Evolutionary conservation across 1,139 yeast species (phyloP), one percentile per base, ranked within the genome.

Genomic region (Suhomyces guaymorum): DNA sequence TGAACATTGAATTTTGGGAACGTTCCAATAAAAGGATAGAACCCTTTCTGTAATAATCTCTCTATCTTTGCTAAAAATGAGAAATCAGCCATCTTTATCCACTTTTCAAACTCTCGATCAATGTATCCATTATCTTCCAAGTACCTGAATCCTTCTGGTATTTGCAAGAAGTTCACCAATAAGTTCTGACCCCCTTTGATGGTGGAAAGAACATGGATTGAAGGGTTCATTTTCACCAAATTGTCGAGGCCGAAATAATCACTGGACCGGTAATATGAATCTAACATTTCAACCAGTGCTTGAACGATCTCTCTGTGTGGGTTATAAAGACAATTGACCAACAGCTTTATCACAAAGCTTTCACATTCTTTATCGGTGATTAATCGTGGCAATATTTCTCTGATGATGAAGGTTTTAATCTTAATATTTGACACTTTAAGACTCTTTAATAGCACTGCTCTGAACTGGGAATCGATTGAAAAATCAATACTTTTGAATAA

Each of bases 311-410:
- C 77, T 6, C 66, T 58, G 33, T 73, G 76, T 0, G 75, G 66
- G 51, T 87, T 95, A 53, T 85, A 88, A 4, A 90, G 58, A 51
- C 84, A 90, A 21, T 77, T 75, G 5, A 83, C 79, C 33, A 90
- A 58, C 24, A 81, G 51, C 18, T 73, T 75, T 21, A 74, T 57
- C 28, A 66, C 59, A 49, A 70, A 70, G 7, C 48, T 45, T 36
- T 66, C 64, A 41, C 69, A 59, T 28, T 63, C 64, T 15, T 61
- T 57, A 5, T 49, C 49, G 4, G 44, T 51, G n/a, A 62, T 36
- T 22, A 81, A 54, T 1, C 57, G 59, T 0, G 82, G 59, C n/a
- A 65, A 67, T 14, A 87, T 51, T 18, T 71, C 61, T 21, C 69
- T 69, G 0, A 92, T 76, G 0, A 89, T 80, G 41, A 67, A 73